Evolutionary conservation across 108 stramenopile genomes (phyloP).

Genomic region (Cyclotella choctawhatcheeana): DNA sequence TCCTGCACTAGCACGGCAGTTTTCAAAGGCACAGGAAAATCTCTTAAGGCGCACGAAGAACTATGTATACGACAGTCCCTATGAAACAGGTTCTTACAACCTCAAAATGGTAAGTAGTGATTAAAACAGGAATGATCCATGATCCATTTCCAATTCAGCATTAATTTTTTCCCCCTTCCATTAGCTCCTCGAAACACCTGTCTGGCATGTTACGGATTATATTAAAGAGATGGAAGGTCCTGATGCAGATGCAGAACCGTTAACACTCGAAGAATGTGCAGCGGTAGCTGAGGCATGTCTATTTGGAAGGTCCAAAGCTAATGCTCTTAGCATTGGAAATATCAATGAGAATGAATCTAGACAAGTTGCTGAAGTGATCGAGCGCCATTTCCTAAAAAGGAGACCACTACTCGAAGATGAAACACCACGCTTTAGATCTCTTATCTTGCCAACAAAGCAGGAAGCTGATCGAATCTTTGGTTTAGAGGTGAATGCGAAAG

Average conservation of each 20-base stretch:
- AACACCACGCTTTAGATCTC: conserved; percentile 71
- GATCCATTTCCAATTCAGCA: too few species aligned
- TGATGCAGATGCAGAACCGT: conserved; percentile 64
- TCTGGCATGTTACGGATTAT: conserved; percentile 84
- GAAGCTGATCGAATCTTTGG: conserved; percentile 83
- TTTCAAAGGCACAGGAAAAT: conserved; percentile 71
- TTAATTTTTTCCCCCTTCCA: too few species aligned
- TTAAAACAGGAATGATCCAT: too few species aligned
- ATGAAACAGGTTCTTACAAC: conserved; percentile 86
- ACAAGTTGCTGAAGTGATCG: conserved; percentile 63
- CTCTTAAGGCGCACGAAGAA: conserved; percentile 89
- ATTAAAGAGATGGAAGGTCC: conserved; percentile 82
- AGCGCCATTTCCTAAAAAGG: conserved; percentile 56
- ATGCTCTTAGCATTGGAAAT: conserved; percentile 85
- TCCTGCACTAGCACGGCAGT: conserved; percentile 62
- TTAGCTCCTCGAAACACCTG: conserved; percentile 72
- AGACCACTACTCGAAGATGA: conserved; percentile 65
- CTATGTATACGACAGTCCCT: conserved; percentile 78
- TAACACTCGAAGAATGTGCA: conserved; percentile 88
- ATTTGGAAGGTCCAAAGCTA: conserved; percentile 65
- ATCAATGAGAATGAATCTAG: conserved; percentile 73
- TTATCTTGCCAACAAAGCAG: conserved; percentile 73
- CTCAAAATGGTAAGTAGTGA: conserved; percentile 62
- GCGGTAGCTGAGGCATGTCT: conserved; percentile 68
- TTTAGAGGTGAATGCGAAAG: conserved; percentile 29